Conservation (phyloP, 768 basidiomycete genomes). For the Favolaschia claudopus region DNA sequence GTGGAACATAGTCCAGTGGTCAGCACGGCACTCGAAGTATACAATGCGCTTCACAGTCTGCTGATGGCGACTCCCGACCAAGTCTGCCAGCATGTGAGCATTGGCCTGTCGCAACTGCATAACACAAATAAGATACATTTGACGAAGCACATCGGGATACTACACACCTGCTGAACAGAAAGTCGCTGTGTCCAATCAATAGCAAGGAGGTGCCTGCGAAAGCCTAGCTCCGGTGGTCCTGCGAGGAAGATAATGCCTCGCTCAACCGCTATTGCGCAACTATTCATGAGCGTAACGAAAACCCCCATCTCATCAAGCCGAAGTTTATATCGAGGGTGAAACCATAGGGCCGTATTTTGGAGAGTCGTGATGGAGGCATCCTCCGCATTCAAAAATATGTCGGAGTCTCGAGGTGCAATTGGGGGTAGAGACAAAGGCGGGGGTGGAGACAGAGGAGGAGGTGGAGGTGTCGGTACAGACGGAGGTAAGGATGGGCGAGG, state of each 20-base stretch:
- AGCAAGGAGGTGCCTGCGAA: neutral
- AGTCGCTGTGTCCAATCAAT: neutral
- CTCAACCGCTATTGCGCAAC: neutral
- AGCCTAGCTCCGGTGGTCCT: neutral
- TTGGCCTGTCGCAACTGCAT: neutral
- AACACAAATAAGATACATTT: too few relatives aligned
- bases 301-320: neutral
- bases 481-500: too few relatives aligned
- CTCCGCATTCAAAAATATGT: neutral
- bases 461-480: too few relatives aligned
- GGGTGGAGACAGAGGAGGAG: too few relatives aligned
- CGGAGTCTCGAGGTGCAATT: neutral
- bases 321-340: neutral
- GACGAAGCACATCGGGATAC: too few relatives aligned
- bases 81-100: neutral
- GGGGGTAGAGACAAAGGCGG: too few relatives aligned
- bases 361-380: too few relatives aligned
- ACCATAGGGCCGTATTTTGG: too few relatives aligned
- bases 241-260: neutral
- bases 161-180: too few relatives aligned
- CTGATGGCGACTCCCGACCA: neutral
- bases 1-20: neutral
- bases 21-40: neutral
- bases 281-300: neutral
- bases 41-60: neutral